Evolutionary conservation across 1,284 basidiomycete species (phyloP).

Genomic region (Athelia psychrophila): DNA sequence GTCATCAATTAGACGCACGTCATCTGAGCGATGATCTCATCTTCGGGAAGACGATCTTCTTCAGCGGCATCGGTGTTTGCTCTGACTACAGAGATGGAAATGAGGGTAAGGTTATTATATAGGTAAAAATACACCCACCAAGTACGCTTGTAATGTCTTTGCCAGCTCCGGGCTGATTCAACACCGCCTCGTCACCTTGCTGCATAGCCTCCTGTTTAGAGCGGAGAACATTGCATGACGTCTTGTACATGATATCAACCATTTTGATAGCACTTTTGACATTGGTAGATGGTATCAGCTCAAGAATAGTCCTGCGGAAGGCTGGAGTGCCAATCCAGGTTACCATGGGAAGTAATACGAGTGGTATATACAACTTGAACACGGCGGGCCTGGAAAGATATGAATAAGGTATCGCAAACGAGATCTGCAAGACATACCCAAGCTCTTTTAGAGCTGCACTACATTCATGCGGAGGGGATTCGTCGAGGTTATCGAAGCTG

Average conservation of each 20-base stretch:
- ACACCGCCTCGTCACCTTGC: slow-evolving; percentile 29
- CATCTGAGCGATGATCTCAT: slow-evolving; percentile 45
- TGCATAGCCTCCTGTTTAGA: slow-evolving; percentile 35
- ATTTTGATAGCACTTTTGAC: slow-evolving; percentile 31
- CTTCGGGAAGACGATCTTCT: slow-evolving; percentile 34
- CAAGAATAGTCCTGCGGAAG: slow-evolving; percentile 32
- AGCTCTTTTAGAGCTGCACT: not conserved
- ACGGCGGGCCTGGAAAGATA: not conserved
- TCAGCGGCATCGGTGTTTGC: slow-evolving; percentile 32
- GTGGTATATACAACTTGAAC: slow-evolving; percentile 13
- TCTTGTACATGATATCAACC: slow-evolving; percentile 33
- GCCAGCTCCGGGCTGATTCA: slow-evolving; percentile 30
- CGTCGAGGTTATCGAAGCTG: not conserved
- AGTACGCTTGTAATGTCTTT: slow-evolving; percentile 48
- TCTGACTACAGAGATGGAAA: slow-evolving; percentile 25
- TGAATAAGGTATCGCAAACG: not conserved
- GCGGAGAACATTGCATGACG: slow-evolving; percentile 34
- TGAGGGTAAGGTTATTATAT: not conserved
- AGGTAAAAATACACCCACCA: slow-evolving; percentile 26
- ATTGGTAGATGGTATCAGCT: slow-evolving; percentile 30
- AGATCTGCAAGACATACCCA: not conserved
- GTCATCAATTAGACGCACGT: slow-evolving; percentile 40
- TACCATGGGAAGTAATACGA: slow-evolving; percentile 28
- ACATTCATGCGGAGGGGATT: not conserved
- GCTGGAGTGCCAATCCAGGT: slow-evolving; percentile 29